Evolutionary conservation across 108 stramenopile species (phyloP).

Genomic region (Stephanodiscus triporus): DNA sequence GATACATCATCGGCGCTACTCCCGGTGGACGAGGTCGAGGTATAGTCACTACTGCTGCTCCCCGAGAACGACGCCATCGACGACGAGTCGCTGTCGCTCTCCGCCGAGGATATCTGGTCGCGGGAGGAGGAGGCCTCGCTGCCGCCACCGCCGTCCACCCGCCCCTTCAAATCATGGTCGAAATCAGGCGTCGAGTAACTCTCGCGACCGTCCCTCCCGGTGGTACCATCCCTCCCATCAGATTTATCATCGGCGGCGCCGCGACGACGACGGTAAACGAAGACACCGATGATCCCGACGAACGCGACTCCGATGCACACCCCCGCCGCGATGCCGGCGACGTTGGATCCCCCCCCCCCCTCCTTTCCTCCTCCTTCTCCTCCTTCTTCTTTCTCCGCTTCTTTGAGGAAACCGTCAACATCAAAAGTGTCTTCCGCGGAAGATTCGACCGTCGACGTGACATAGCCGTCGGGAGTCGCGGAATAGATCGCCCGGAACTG

Average conservation of each 20-base stretch:
- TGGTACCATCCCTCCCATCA: too few species aligned
- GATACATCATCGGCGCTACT: too few species aligned
- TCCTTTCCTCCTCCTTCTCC: not conserved
- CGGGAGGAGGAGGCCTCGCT: conserved; percentile 15
- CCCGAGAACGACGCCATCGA: conserved; percentile 22
- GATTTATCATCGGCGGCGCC: not conserved
- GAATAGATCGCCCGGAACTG: conserved; percentile 16
- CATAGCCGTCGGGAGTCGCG: not conserved
- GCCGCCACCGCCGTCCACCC: not conserved
- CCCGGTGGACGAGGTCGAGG: not conserved
- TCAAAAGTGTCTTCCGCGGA: not conserved
- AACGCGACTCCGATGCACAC: conserved; percentile 13
- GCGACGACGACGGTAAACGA: conserved; percentile 14
- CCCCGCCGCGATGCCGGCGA: conserved; percentile 24
- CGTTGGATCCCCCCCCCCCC: conserved; percentile 14
- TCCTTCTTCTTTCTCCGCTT: not conserved
- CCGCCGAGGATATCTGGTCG: conserved; percentile 1
- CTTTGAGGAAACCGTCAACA: not conserved
- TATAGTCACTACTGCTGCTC: not conserved
- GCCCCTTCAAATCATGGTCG: conserved; percentile 13
- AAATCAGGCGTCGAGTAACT: not conserved
- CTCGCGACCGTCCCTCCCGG: not conserved
- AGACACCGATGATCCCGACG: conserved; percentile 15
- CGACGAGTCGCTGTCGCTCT: conserved; percentile 8
- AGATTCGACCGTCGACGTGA: too few species aligned